Evolutionary conservation across 139 green algal genomes (phyloP), one percentile per base, ranked within the genome.

Genomic region (Nannochloris sp.): DNA sequence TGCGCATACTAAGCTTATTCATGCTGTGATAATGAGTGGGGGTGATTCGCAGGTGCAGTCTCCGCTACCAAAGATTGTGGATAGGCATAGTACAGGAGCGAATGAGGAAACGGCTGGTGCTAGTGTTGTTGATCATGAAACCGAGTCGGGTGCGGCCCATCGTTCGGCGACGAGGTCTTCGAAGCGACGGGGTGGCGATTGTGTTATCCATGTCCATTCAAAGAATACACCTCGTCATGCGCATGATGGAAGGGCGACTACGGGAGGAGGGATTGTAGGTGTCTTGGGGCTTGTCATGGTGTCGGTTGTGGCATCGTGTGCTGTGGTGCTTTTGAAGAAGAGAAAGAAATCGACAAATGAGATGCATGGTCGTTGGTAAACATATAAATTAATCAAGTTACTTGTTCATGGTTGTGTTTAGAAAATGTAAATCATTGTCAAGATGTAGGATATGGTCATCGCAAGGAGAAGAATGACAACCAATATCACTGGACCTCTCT

Each of bases 401-500:
- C 46, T 28, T 53, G 16, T 26, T 53, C n/a, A 28, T 23, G 16
- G 46, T 53, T 53, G 46, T 33, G 12, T 59, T 29, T 73, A 61
- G n/a, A 73, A 73, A 11, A 65, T 28, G 4, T 59, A 73, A 31
- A 73, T 65, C 26, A 73, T 30, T 23, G 45, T 49, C 14, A 73
- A 17, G 58, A 65, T 44, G 44, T 73, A 73, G 3, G 66, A 49
- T 37, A 46, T 62, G 43, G 63, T 33, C 55, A 65, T 65, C 26
- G 49, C 66, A 13, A 31, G 8, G 9, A 67, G 20, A 11, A 78
- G 64, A 43, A 78, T 70, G 37, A 81, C 20, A n/a, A 79, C 76
- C 28, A 94, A 77, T 20, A 78, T 31, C 2, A 86, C 66, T 5
- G 87, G 85, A 2, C 85, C 87, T 17, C 68, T 61, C 66, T 89